These are phyloP conservation scores for Coemansia sp. DNA, from an alignment of 192 early-diverging fungal genomes.

Conservation along the genomic window DNA sequence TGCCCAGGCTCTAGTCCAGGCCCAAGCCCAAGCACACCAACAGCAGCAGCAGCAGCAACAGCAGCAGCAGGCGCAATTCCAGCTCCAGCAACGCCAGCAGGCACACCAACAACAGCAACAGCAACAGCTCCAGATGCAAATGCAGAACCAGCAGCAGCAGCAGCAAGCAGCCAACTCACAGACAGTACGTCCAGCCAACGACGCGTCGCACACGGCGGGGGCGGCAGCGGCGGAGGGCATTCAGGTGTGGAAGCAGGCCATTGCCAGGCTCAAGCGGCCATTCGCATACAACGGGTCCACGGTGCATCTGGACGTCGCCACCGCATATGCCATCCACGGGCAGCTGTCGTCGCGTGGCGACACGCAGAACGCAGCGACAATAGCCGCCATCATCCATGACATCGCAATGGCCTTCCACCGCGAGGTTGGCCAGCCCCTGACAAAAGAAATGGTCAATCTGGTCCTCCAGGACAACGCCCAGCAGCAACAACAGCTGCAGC, in stretches of 20 bases:
- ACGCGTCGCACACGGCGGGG: background rate
- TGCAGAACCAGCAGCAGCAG: conserved; percentile 19
- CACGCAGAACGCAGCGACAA: background rate
- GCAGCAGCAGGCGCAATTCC: conserved; percentile 13
- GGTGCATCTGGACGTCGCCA: conserved; percentile 4
- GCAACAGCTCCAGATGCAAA: conserved; percentile 9
- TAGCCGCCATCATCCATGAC: conserved; percentile 17
- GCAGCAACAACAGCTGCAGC: background rate
- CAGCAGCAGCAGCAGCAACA: conserved; percentile 15
- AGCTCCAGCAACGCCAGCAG: conserved; percentile 11
- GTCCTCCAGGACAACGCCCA: conserved; percentile 8
- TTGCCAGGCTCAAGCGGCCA: conserved; percentile 18
- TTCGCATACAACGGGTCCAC: conserved; percentile 18
- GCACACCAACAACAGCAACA: conserved; percentile 13
- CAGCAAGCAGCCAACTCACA: conserved; percentile 9
- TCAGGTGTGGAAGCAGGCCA: conserved; percentile 15
- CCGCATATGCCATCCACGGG: conserved; percentile 8
- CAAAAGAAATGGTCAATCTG: conserved; percentile 10
- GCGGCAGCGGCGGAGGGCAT: conserved; percentile 15
- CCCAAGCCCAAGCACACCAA: conserved; percentile 7
- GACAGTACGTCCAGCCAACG: background rate
- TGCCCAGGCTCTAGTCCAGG: background rate
- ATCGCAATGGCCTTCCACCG: conserved; percentile 9
- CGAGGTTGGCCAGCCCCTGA: conserved; percentile 7
- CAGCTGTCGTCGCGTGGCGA: conserved; percentile 15